Evolutionary conservation across 208 protist genomes (phyloP), one percentile per base, ranked within the genome.

Genomic region (Tritrichomonas musculus): DNA sequence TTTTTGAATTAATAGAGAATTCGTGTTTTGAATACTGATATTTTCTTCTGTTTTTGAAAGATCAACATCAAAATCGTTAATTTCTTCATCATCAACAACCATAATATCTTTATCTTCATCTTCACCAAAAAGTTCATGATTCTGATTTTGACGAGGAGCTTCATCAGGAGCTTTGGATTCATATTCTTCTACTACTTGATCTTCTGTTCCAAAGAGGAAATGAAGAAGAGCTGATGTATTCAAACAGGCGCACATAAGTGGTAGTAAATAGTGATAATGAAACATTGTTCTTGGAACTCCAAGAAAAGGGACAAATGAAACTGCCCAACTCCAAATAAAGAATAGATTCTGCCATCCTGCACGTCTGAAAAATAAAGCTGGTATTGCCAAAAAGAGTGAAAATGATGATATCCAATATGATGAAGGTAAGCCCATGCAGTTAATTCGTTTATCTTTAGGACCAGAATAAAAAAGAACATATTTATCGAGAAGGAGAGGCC

Each of bases 201-300:
- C n/a, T n/a, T n/a, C n/a, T n/a, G n/a, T n/a, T n/a, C n/a, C n/a
- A 27, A 41, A 27, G 11, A 50, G 0, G 0, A 30, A 50, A n/a
- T 82, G 33, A 3, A 82, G 22, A 27, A 88, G 30, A 33, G 77
- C 47, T 53, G 41, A 13, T 13, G 25, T 47, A 88, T 88, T 88
- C 30, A 88, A 4, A 2, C 47, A 39, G 22, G 77, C 77, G 27
- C 33, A 88, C 77, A 88, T 88, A 22, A 88, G 57, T 39, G 77
- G 77, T 27, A 88, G 8, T 30, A 88, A 88, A 36, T 88, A 88
- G 39, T 88, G 77, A 36, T 88, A 88, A 60, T 88, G 77, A 49
- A 88, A 88, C 77, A 88, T 88, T n/a, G 77, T 88, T 5, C 77
- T 5, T 39, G 77, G 77, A 60, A 88, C 47, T 9, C 44, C 47